phyloP scores from a whole-genome alignment of 2,329 filamentous ascomycete genomes.

The Colletotrichum abscissum region DNA sequence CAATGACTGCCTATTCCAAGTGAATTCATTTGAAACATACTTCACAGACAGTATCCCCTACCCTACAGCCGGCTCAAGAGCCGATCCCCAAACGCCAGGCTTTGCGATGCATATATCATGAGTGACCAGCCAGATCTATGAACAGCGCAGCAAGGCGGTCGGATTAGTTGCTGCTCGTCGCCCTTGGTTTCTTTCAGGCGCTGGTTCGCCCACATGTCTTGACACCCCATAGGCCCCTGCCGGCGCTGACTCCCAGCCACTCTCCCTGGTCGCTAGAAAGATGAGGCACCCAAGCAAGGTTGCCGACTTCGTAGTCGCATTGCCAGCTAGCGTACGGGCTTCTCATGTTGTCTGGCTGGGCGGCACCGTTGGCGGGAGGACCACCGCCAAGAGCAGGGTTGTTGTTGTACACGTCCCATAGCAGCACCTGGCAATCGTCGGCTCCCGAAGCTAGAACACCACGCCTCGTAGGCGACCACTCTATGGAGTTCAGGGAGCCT shows the following conservation, averaged over 20 bases:
- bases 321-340: slow-evolving; percentile 83
- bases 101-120: slow-evolving; percentile 38
- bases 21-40: neutral
- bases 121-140: slow-evolving; percentile 34
- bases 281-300: slow-evolving; percentile 86
- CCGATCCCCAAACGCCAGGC: slow-evolving; percentile 38
- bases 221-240: slow-evolving; percentile 84
- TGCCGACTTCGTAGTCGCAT: slow-evolving; percentile 88
- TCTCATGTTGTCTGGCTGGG: slow-evolving; percentile 66
- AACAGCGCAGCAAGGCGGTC: slow-evolving; percentile 23
- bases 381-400: slow-evolving; percentile 58
- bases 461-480: slow-evolving; percentile 91
- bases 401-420: slow-evolving; percentile 90
- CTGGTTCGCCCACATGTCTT: slow-evolving; percentile 42
- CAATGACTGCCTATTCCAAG: neutral
- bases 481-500: slow-evolving; percentile 88
- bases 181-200: slow-evolving; percentile 17
- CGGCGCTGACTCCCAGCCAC: slow-evolving; percentile 86
- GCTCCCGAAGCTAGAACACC: slow-evolving; percentile 91
- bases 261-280: slow-evolving; percentile 77
- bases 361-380: slow-evolving; percentile 60
- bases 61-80: slow-evolving; percentile 7
- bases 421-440: slow-evolving; percentile 89
- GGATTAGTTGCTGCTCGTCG: slow-evolving; percentile 21
- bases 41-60: neutral